Conservation (phyloP, 495 filamentous ascomycete species). For the Zalerion maritima region DNA sequence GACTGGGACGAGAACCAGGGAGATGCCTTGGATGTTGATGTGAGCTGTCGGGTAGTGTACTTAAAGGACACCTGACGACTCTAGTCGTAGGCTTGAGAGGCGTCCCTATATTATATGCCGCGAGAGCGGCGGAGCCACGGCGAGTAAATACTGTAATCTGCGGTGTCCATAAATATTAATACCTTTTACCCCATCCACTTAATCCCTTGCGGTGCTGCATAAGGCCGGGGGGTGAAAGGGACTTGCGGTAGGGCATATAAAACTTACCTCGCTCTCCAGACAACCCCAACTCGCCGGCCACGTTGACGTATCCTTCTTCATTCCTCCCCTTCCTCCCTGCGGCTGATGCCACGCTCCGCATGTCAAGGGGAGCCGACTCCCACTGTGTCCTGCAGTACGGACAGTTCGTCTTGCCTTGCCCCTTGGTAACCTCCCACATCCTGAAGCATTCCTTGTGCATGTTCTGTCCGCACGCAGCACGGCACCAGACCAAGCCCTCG, state of each 20-base stretch:
- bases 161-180: too few species aligned
- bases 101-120: too few species aligned
- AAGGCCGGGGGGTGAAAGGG: neutral
- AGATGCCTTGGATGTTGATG: too few species aligned
- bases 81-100: too few species aligned
- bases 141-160: slow-evolving; percentile 13
- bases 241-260: neutral
- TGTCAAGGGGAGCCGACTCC: too few species aligned
- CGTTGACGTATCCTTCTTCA: slow-evolving; percentile 51
- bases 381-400: slow-evolving; percentile 47
- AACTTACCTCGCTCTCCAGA: slow-evolving; percentile 35
- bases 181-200: too few species aligned
- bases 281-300: slow-evolving; percentile 47
- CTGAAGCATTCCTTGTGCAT: slow-evolving; percentile 60
- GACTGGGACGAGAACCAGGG: too few species aligned
- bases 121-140: too few species aligned
- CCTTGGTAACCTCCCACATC: slow-evolving; percentile 49
- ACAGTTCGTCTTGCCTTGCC: slow-evolving; percentile 41
- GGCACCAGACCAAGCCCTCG: slow-evolving; percentile 56
- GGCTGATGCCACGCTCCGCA: slow-evolving; percentile 28
- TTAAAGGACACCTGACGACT: too few species aligned
- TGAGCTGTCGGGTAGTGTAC: too few species aligned
- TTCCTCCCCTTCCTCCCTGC: slow-evolving; percentile 27
- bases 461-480: slow-evolving; percentile 62
- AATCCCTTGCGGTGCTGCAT: too few species aligned